Base-by-base conservation (phyloP, 208 protist genomes). In the Trypanosoma lewisi region DNA sequence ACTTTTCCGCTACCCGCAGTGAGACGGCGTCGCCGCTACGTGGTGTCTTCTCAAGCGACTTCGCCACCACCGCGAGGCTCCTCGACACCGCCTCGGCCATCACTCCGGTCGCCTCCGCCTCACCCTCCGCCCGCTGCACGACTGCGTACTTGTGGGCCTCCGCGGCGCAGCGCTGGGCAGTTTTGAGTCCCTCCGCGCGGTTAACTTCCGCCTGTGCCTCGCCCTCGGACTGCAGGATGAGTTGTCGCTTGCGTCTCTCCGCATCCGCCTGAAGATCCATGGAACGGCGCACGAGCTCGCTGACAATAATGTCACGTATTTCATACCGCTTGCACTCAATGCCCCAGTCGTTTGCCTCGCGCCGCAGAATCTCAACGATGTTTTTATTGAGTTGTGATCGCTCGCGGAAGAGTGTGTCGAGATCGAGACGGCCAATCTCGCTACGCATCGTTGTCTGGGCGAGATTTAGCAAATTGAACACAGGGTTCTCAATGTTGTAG, bases 231-330 rank as follows among this genome's bases (percentile, higher is more conserved):
- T 98, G 94, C 16, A 98, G 76, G 72, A 99, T 78, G 27, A 87
- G 70, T 54, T 98, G 97, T 25, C 97, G 78, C 79, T 98, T 98
- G n/a, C 87, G 83, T 0, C 97, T 82, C 68, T 98, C 96, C 1
- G 97, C 97, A 48, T 98, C 89, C 8, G 97, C 96, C 73, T 99
- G 94, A 47, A 98, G 77, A 54, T 99, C 96, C 97, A 99, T 99
- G 4, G 96, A 96, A 12, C 87, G 88, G 27, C 96, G 84, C 12
- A 98, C 94, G 9, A 89, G 70, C 48, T 96, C 83, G 34, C 95
- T 97, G 25, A 98, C 91, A 17, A 87, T 54, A 50, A 99, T 98
- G 63, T 99, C 97, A 16, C 94, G 82, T 44, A 99, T 98, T 70
- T 99, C 97, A 72, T 98, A 98, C 9, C 97, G 84, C 55, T 97